phyloP scores from a whole-genome alignment of 2,329 filamentous ascomycete genomes.

The Phoma sp. region DNA sequence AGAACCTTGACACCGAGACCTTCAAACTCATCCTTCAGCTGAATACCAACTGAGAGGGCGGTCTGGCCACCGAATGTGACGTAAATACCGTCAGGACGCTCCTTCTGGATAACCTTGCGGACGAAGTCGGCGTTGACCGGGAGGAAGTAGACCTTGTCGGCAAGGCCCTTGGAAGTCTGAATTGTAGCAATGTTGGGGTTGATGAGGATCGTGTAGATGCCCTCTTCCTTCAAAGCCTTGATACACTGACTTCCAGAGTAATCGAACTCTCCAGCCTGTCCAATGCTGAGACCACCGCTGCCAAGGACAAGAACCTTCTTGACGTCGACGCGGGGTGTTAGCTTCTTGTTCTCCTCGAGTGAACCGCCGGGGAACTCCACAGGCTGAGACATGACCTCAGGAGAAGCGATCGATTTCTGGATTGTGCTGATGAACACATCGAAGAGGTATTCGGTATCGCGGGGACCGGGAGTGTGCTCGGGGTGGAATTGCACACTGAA shows the following conservation, averaged over 20 bases:
- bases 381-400: constrained; percentile 70
- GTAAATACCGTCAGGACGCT: constrained; percentile 95
- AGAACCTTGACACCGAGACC: constrained; percentile 89
- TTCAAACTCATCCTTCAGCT: constrained; percentile 97
- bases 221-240: constrained; percentile 97
- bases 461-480: constrained; percentile 92
- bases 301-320: constrained; percentile 96
- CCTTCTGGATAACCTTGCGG: constrained; percentile 93
- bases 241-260: constrained; percentile 98
- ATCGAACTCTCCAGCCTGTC: constrained; percentile 97
- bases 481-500: constrained; percentile 99
- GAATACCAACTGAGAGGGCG: constrained; percentile 93
- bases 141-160: constrained; percentile 98
- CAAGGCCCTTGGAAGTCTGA: constrained; percentile 95
- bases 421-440: constrained; percentile 95
- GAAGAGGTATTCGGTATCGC: constrained; percentile 95
- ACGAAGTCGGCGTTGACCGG: constrained; percentile 97
- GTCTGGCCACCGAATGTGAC: constrained; percentile 98
- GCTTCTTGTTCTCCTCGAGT: constrained; percentile 75
- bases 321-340: constrained; percentile 79
- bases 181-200: constrained; percentile 99
- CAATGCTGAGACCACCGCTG: constrained; percentile 94
- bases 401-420: constrained; percentile 70
- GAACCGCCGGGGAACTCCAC: constrained; percentile 89
- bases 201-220: constrained; percentile 97